Evolutionary conservation across 225 moss, liverwort and hornwort species (phyloP).

Genomic region (Pseudoscleropodium purum): DNA sequence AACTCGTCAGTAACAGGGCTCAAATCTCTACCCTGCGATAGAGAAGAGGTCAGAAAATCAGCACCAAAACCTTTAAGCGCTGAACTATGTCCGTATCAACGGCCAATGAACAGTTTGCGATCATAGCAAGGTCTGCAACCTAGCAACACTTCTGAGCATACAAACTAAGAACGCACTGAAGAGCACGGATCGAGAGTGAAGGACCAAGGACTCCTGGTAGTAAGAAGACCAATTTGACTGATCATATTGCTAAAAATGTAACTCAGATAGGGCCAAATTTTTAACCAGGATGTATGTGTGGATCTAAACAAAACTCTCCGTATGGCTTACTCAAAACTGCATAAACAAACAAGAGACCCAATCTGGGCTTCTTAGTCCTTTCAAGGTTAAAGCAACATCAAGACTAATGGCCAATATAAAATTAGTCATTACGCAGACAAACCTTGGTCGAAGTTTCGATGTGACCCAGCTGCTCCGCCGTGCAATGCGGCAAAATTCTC

Average conservation of each 20-base stretch:
- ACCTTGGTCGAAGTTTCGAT: constrained; percentile 73
- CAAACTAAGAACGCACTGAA: not conserved
- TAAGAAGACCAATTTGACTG: not conserved
- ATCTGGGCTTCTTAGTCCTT: not conserved
- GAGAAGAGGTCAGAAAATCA: not conserved
- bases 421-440: not conserved
- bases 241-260: not conserved
- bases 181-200: not conserved
- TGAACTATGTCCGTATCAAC: not conserved
- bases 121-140: not conserved
- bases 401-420: not conserved
- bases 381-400: not conserved
- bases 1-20: constrained; percentile 80
- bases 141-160: not conserved
- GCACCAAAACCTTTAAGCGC: not conserved
- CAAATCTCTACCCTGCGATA: constrained; percentile 62
- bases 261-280: not conserved
- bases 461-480: constrained; percentile 69
- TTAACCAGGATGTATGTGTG: not conserved
- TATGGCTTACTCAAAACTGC: not conserved
- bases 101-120: not conserved
- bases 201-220: not conserved
- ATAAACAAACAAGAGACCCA: not conserved
- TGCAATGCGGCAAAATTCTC: constrained; percentile 81
- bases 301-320: not conserved